Evolutionary conservation across 2,329 filamentous ascomycete species (phyloP), one percentile per base, ranked within the genome.

Genomic region (Clonostachys sp.): DNA sequence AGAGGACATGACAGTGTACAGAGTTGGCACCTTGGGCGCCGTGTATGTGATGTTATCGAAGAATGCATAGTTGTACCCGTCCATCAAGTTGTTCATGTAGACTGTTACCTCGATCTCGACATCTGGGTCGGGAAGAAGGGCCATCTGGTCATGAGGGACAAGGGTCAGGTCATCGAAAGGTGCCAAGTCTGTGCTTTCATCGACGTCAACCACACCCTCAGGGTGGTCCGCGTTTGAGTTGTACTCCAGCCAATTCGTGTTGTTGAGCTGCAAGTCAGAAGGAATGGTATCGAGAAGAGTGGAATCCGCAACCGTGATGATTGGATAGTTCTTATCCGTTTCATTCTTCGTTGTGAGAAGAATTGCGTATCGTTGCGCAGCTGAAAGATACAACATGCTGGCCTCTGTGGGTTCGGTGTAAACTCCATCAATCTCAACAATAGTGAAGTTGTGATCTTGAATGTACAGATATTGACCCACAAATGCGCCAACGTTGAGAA

Each of bases 401-500:
- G 84, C 79, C 50, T 80, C 77, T 1, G 75, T 67, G 1, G 74
- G 73, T 50, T 87, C 74, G 1, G 77, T 82, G 55, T 86, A 89
- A 12, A 89, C 73, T 7, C 86, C 87, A 58, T 90, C 87, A 1
- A 89, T 80, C 61, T 89, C 86, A 34, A 90, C 76, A 46, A 90
- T 82, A 30, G 72, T 77, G 66, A 90, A 81, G 34, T 78, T 84
- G 55, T 84, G 81, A n/a, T 75, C 80, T 59, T 86, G 81, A 46
- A 86, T 79, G 80, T 81, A 86, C 42, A 86, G 59, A 53, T 84
- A 84, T 56, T 85, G 80, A 4, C 74, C 77, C 2, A 81, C 79
- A 66, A 89, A 91, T 14, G 86, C 87, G 12, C 83, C 86, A 17
- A 89, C 79, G 55, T 89, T 90, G 55, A 89, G 72, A 49, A 91